Conservation (phyloP, 208 protist species). For the Trypanosoma cruzi region DNA sequence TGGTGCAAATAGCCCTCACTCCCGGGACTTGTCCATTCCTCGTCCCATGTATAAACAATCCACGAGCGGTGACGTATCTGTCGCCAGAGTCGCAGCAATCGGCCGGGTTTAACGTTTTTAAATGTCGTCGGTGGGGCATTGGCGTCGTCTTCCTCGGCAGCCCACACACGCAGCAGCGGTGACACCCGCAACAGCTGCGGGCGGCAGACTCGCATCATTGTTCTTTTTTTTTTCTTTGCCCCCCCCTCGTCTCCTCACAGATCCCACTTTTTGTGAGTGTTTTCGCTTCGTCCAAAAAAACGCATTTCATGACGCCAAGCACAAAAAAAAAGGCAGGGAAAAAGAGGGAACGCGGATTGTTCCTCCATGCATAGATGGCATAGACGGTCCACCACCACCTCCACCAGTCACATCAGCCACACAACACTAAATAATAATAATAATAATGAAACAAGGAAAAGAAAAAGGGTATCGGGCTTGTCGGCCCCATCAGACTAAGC, state of each 20-base stretch:
- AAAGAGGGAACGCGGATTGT: neutral
- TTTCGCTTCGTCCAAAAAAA: neutral
- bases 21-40: constrained; percentile 79
- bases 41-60: constrained; percentile 86
- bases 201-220: constrained; percentile 43
- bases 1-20: constrained; percentile 87
- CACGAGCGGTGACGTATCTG: constrained; percentile 88
- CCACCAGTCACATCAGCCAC: neutral
- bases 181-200: constrained; percentile 45
- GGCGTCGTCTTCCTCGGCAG: constrained; percentile 81
- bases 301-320: neutral
- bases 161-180: constrained; percentile 79
- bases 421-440: neutral
- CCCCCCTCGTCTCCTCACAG: too few relatives aligned
- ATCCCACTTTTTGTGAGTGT: too few relatives aligned
- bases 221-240: neutral
- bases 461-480: neutral
- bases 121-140: constrained; percentile 88
- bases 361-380: too few relatives aligned
- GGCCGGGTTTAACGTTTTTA: constrained; percentile 88
- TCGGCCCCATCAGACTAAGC: too few relatives aligned
- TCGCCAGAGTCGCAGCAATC: constrained; percentile 79
- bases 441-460: neutral
- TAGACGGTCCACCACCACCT: too few relatives aligned
- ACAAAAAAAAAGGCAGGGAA: neutral